A percentile compares a stretch with the other conserved stretches of the same genome.
Evolutionary conservation across 164 flowering plant genomes (phyloP).

Genomic region (Macadamia tetraphylla): DNA sequence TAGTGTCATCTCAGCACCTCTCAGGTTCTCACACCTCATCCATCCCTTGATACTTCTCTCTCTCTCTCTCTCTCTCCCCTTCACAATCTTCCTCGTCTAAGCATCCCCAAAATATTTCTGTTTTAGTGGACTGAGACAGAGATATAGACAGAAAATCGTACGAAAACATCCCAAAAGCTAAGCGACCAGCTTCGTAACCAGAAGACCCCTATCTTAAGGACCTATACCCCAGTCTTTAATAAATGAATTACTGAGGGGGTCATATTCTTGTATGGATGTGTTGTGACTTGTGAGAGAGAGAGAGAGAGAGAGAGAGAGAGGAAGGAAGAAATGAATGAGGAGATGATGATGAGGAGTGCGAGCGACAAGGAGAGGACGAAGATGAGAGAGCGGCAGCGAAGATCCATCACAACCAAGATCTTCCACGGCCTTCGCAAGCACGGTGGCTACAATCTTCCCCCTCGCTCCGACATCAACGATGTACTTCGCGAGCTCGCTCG

Average conservation of each 20-base stretch:
- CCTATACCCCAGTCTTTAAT: background rate
- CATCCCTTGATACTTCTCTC: background rate
- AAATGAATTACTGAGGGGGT: background rate
- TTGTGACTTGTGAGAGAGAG: background rate
- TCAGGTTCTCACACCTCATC: background rate
- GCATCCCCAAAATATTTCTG: too few species aligned
- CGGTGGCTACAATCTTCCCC: slow-evolving; percentile 45
- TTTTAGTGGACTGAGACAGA: too few species aligned
- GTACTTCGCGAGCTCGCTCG: slow-evolving; percentile 46
- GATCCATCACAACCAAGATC: slow-evolving; percentile 52
- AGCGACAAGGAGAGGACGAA: slow-evolving; percentile 34
- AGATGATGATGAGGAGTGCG: background rate
- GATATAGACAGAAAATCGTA: background rate
- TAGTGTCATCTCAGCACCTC: background rate
- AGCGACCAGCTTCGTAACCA: too few species aligned
- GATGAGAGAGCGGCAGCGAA: slow-evolving; percentile 48
- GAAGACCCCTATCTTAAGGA: too few species aligned
- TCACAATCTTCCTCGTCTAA: background rate
- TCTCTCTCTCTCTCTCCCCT: background rate
- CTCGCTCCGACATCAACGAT: slow-evolving; percentile 53
- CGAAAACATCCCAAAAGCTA: too few species aligned
- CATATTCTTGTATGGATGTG: background rate
- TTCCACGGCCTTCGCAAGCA: slow-evolving; percentile 46
- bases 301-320: background rate
- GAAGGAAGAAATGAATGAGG: background rate